Evolutionary conservation across 2,329 filamentous ascomycete genomes (phyloP).

Genomic region (Botrytis galanthina): DNA sequence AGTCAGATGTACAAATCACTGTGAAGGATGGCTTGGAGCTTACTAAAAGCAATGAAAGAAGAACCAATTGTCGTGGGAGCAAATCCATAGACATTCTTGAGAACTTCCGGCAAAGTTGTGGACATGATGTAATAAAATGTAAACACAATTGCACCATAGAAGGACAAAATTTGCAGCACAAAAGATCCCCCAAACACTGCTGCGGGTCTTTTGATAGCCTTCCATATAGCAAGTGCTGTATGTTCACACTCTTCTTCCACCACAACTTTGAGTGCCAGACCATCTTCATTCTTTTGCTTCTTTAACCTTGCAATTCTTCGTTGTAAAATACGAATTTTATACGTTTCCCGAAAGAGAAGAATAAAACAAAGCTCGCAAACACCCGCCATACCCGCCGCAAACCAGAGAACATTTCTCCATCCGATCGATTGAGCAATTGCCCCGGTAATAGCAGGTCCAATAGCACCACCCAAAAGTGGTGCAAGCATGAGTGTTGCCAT

Average conservation of each 20-base stretch:
- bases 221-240: constrained; percentile 40
- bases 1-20: not conserved
- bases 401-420: constrained; percentile 54
- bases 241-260: constrained; percentile 25
- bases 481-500: constrained; percentile 39
- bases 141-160: constrained; percentile 45
- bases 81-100: constrained; percentile 42
- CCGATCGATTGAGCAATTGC: constrained; percentile 46
- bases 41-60: constrained; percentile 55
- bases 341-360: constrained; percentile 55
- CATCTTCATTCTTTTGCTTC: not conserved
- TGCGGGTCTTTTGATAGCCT: constrained; percentile 42
- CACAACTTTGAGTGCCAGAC: not conserved
- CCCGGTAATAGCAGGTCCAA: constrained; percentile 38
- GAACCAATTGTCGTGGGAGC: constrained; percentile 52
- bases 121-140: constrained; percentile 48
- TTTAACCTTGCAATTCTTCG: constrained; percentile 43
- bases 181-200: constrained; percentile 47
- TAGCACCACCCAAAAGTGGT: constrained; percentile 35
- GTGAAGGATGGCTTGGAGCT: not conserved
- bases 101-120: constrained; percentile 45
- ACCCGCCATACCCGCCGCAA: constrained; percentile 43
- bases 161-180: constrained; percentile 48
- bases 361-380: constrained; percentile 46
- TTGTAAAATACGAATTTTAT: constrained; percentile 55